Percentiles rank a stretch among this genome's conserved stretches.
Conservation (phyloP, 176 grass and related monocot species). For the Alopecurus myosuroides region DNA sequence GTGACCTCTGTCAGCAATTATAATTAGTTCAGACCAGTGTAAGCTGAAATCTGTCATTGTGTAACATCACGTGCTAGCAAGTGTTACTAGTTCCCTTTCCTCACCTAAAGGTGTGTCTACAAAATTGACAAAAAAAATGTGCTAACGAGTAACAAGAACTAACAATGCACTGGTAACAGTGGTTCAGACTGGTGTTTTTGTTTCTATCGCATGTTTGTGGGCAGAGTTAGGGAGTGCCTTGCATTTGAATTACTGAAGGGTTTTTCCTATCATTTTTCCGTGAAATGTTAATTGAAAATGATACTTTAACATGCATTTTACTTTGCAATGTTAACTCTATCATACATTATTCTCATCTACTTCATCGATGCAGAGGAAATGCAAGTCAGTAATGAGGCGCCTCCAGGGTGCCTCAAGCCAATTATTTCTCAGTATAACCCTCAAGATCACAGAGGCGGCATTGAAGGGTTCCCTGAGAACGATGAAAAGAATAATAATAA, state of each 20-base stretch:
- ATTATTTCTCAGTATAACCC: conserved; percentile 54
- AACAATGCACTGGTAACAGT: neutral
- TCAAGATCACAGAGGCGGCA: conserved; percentile 42
- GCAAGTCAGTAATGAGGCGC: conserved; percentile 67
- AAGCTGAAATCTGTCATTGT: neutral
- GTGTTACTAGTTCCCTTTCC: neutral
- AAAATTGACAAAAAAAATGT: neutral
- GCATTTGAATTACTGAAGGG: neutral
- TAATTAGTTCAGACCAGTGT: neutral
- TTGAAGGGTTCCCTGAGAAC: conserved; percentile 49
- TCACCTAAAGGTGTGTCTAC: neutral
- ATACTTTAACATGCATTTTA: neutral
- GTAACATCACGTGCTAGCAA: neutral
- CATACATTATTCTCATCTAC: conserved; percentile 27
- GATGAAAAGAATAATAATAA: conserved; percentile 45
- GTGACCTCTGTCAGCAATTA: neutral
- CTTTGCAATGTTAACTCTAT: conserved; percentile 3
- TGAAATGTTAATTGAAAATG: conserved; percentile 10
- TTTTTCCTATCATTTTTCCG: neutral
- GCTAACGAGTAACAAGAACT: neutral
- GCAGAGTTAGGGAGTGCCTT: neutral
- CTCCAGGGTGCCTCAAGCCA: conserved; percentile 51
- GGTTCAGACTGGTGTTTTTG: neutral
- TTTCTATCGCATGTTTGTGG: neutral
- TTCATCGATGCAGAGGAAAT: conserved; percentile 71